Percentiles rank a stretch among this genome's conserved stretches.
phyloP scores from a whole-genome alignment of 164 flowering plant species.

The Echeveria elegans region DNA sequence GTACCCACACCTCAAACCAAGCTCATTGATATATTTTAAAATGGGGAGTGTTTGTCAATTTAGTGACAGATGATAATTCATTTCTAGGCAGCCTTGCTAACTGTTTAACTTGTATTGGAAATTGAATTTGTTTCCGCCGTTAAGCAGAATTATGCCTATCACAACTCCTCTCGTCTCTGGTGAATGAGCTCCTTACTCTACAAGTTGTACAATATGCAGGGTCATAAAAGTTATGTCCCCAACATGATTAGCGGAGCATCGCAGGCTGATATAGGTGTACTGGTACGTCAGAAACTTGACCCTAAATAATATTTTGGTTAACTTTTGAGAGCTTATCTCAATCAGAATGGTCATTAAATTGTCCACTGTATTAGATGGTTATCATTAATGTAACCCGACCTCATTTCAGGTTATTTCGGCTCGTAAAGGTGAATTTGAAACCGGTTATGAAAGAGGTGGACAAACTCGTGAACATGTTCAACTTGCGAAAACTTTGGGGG shows the following conservation, averaged over 20 bases:
- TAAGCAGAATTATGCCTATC: background rate
- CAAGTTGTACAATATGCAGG: slow-evolving; percentile 32
- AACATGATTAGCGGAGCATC: slow-evolving; percentile 99
- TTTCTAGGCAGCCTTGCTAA: too few relatives aligned
- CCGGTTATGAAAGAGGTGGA: slow-evolving; percentile 97
- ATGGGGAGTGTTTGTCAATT: too few relatives aligned
- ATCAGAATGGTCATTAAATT: too few relatives aligned
- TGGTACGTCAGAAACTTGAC: slow-evolving; percentile 30
- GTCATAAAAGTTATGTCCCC: slow-evolving; percentile 98
- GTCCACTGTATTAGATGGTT: background rate
- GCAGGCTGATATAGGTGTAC: slow-evolving; percentile 95
- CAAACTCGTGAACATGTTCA: slow-evolving; percentile 99
- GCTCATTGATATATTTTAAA: too few relatives aligned
- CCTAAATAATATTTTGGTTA: too few relatives aligned
- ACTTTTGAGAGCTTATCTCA: too few relatives aligned
- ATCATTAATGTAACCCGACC: background rate
- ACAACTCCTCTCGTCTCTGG: background rate
- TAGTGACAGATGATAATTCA: too few relatives aligned
- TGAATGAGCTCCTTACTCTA: background rate
- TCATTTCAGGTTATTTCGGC: slow-evolving; percentile 78
- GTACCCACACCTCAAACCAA: too few relatives aligned
- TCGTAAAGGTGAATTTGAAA: slow-evolving; percentile 98
- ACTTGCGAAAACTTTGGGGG: slow-evolving; percentile 97
- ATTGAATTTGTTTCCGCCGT: background rate
- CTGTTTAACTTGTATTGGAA: too few relatives aligned